Evolutionary conservation across 108 stramenopile species (phyloP).

Genomic region (Nannochloropsis salina): DNA sequence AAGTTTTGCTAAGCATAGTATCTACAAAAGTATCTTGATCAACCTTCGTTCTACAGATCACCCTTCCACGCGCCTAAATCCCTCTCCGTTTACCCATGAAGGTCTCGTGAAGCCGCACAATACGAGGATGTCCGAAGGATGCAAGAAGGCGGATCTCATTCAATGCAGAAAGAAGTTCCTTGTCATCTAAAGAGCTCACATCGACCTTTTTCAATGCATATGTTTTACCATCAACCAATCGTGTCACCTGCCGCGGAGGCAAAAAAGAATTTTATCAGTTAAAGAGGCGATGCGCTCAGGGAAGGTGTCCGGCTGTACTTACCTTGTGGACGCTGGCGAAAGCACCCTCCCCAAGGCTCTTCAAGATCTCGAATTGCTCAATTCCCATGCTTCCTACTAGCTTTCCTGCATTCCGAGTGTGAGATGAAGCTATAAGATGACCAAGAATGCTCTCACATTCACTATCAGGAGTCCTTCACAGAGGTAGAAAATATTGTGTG

Average conservation of each 20-base stretch:
- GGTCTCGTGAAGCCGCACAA: constrained; percentile 36
- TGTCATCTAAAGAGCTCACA: constrained; percentile 23
- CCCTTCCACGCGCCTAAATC: background rate
- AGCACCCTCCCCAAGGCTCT: constrained; percentile 29
- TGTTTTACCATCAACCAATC: constrained; percentile 26
- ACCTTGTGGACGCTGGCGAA: constrained; percentile 47
- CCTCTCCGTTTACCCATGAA: constrained; percentile 26
- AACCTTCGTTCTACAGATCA: background rate
- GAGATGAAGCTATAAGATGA: too few relatives aligned
- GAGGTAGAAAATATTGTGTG: too few relatives aligned
- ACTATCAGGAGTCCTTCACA: too few relatives aligned
- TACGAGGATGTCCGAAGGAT: constrained; percentile 30
- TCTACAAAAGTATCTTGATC: background rate
- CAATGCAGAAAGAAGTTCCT: constrained; percentile 32
- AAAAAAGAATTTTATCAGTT: background rate
- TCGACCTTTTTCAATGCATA: constrained; percentile 38
- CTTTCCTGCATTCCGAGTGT: too few relatives aligned
- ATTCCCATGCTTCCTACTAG: background rate
- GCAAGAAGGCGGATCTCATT: constrained; percentile 39
- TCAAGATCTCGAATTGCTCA: constrained; percentile 31
- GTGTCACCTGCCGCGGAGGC: background rate
- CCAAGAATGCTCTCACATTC: too few relatives aligned
- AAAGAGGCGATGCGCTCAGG: background rate
- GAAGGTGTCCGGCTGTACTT: background rate
- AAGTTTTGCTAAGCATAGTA: background rate